Base-by-base conservation (phyloP, 1,284 basidiomycete species). In the Cerioporus squamosus region DNA sequence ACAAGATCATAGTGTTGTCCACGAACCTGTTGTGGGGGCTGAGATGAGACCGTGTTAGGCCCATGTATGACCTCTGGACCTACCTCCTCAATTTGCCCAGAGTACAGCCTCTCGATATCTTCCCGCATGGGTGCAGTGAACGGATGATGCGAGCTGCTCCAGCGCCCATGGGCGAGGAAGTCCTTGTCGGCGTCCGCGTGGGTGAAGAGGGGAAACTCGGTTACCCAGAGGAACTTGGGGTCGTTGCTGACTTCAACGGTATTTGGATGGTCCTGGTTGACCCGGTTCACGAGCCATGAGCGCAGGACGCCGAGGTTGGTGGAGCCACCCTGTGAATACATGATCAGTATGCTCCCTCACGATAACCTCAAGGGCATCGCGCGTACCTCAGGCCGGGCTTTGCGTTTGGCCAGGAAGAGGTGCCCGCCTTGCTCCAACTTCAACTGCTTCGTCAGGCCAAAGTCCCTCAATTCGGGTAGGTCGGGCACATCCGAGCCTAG, bases 1-100 rank as follows among this genome's bases (percentile, higher is more conserved):
- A 98, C 95, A 44, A 98, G 88, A 77, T 98, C 95, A 71, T 98
- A 98, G 75, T 98, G 96, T 74, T 98, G 95, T 2, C 95, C 95
- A 48, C 94, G 86, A 64, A 95, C 88, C 90, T 93, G 62, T 46
- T 48, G 17, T 23, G 29, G 18, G 22, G 44, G 12, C 6, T 5
- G 18, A 36, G 33, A 36, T 36, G 3, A 36, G 12, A 10, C 1
- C 10, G 33, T 15, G 14, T 14, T 15, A 7, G 8, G 8, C 3
- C 33, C 33, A 12, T 36, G 3, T 12, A 36, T 15, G 12, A 3
- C 1, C 12, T 15, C 33, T 3, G 18, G 3, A 71, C 83, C 64
- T 64, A 93, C 92, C 70, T 82, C 77, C 54, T 83, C 83, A 51
- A 89, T 77, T 65, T 85, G 78, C 38, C 91, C 91, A 44, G 77